A percentile compares a stretch with the other conserved stretches of the same genome.
phyloP scores from a whole-genome alignment of 108 stramenopile species.

The Epipyxis sp. region DNA sequence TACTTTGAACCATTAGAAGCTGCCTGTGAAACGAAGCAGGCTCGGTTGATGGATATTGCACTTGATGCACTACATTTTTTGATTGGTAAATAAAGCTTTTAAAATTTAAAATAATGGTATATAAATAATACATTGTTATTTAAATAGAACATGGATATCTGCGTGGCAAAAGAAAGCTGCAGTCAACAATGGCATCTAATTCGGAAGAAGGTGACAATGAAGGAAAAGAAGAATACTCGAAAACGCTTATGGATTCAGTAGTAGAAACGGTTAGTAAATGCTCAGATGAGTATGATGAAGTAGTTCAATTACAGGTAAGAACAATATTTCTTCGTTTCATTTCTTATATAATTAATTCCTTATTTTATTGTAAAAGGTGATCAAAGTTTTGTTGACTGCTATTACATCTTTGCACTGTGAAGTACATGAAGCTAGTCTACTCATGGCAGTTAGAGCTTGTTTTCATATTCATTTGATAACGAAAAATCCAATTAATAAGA shows the following conservation, averaged over 20 bases:
- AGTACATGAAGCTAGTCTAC: conserved; percentile 74
- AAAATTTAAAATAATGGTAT: conserved; percentile 25
- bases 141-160: not conserved
- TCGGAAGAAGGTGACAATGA: conserved; percentile 11
- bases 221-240: no score
- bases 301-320: conserved; percentile 63
- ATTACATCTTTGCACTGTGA: conserved; percentile 49
- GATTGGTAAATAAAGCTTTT: conserved; percentile 33
- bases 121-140: not conserved
- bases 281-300: conserved; percentile 54
- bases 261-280: conserved; percentile 55
- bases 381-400: conserved; percentile 62
- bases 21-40: conserved; percentile 45
- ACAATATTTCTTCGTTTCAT: not conserved
- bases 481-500: conserved; percentile 73
- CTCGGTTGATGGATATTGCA: conserved; percentile 49
- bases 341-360: not conserved
- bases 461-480: conserved; percentile 88
- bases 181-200: conserved; percentile 10
- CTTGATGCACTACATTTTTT: conserved; percentile 59
- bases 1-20: conserved; percentile 41
- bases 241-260: conserved; percentile 44
- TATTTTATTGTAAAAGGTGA: conserved; percentile 10
- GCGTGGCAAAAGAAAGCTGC: not conserved
- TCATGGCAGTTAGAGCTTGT: conserved; percentile 80